These are phyloP conservation scores for Escallonia rubra DNA, from an alignment of 129 eudicot species.

Conservation along the genomic window DNA sequence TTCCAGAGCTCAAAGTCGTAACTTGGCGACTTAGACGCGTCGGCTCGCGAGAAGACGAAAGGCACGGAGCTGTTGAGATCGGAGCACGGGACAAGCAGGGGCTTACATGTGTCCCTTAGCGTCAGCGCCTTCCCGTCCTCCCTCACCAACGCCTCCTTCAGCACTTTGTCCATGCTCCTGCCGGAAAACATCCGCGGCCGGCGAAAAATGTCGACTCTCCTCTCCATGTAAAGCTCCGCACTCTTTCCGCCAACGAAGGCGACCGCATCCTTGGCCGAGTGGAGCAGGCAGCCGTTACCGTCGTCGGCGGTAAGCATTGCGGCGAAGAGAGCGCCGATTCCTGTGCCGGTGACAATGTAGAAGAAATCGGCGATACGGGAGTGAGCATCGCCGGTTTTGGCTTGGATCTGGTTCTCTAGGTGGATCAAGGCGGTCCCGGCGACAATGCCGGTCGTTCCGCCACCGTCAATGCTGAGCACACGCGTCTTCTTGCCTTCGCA, in stretches of 20 bases:
- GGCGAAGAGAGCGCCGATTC: slow-evolving; percentile 72
- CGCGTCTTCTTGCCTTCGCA: slow-evolving; percentile 65
- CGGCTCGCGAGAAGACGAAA: slow-evolving; percentile 95
- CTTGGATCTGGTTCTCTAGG: slow-evolving; percentile 79
- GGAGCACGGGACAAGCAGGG: slow-evolving; percentile 79
- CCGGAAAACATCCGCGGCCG: slow-evolving; percentile 43
- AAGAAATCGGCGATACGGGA: slow-evolving; percentile 68
- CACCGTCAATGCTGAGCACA: slow-evolving; percentile 79
- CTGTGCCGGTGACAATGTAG: slow-evolving; percentile 77
- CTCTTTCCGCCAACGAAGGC: slow-evolving; percentile 28
- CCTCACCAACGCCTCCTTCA: slow-evolving; percentile 44
- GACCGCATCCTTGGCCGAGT: slow-evolving; percentile 58
- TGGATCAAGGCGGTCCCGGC: slow-evolving; percentile 53
- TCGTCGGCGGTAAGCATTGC: slow-evolving; percentile 71
- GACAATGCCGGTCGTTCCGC: slow-evolving; percentile 61
- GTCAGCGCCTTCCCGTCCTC: slow-evolving; percentile 62
- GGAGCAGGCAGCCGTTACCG: slow-evolving; percentile 69
- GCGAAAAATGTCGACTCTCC: slow-evolving; percentile 35
- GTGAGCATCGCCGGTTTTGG: slow-evolving; percentile 61
- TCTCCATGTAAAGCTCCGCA: slow-evolving; percentile 32
- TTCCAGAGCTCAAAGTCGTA: slow-evolving; percentile 84
- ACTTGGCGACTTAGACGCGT: slow-evolving; percentile 64
- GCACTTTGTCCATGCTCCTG: slow-evolving; percentile 44
- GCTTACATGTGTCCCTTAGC: slow-evolving; percentile 85
- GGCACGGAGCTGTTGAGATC: slow-evolving; percentile 85